Base-by-base conservation (phyloP, 2,329 filamentous ascomycete species). In the Beauveria australis region DNA sequence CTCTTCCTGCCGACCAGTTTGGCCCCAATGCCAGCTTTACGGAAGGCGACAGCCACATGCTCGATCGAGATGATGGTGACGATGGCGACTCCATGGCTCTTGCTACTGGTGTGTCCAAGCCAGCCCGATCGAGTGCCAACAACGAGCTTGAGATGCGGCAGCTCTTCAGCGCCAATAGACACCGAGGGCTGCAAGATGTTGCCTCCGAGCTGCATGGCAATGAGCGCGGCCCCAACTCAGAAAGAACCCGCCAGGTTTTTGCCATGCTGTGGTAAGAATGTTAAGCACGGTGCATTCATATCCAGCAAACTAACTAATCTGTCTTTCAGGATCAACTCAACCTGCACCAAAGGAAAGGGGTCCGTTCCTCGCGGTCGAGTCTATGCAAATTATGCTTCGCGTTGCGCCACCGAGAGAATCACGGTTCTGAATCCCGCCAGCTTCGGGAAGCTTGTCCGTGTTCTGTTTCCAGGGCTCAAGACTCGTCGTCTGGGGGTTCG, bases 361-460 rank as follows among this genome's bases (percentile, higher is more conserved):
- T 97, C 94, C 6, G 93, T 97, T 0, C 92, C 94, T 7, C 83
- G 94, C 67, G 94, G 94, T 65, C 84, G 93, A 62, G 94, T 99
- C 2, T 99, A 97, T 73, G 91, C 92, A 63, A 92, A 92, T 72
- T 99, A 99, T 73, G 94, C 93, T 53, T 92, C 90, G 28, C 86
- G 91, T 64, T 99, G 94, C 74, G 92, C 91, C 48, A 95, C 89
- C 5, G 92, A 97, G 71, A 86, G 92, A 70, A 95, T 97, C 44
- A 95, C 94, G 0, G 92, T 96, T 10, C 77, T 99, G 61, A 99
- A 99, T 70, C 94, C 94, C 47, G 94, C 94, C 10, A 97, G 93
- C 30, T 99, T 99, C 74, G 94, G 94, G 61, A 99, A 99, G 74
- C 84, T 99, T 48, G 94, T 99, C 40, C 87, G 94, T 37, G 93